These are phyloP conservation scores for Heterobasidion occidentale DNA, from an alignment of 1,284 basidiomycete genomes.

Conservation along the genomic window DNA sequence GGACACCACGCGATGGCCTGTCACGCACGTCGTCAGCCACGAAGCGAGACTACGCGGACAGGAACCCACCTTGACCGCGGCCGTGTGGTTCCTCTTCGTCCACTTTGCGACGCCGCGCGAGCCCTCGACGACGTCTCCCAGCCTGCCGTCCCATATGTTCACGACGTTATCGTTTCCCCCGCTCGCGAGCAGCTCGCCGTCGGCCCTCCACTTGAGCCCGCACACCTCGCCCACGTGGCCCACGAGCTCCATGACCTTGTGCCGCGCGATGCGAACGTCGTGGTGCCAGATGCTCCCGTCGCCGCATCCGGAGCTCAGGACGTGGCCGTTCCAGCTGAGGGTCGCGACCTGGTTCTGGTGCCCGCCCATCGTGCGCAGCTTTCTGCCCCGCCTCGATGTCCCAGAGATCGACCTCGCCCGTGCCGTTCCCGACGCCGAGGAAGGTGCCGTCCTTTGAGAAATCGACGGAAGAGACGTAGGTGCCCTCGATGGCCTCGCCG, in stretches of 20 bases:
- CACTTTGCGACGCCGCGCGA: conserved; percentile 70
- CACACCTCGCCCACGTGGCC: conserved; percentile 91
- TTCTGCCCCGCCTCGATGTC: conserved; percentile 77
- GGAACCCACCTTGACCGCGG: conserved; percentile 77
- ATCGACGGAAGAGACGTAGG: conserved; percentile 72
- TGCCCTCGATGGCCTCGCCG: conserved; percentile 67
- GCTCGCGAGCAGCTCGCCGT: conserved; percentile 85
- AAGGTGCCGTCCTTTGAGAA: conserved; percentile 87
- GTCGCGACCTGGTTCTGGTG: conserved; percentile 78
- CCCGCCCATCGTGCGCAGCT: conserved; percentile 83
- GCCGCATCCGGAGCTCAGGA: conserved; percentile 82
- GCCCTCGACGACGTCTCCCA: conserved; percentile 56
- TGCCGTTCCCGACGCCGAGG: conserved; percentile 81
- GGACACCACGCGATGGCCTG: conserved; percentile 96
- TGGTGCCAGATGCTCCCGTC: conserved; percentile 94
- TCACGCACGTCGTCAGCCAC: background rate
- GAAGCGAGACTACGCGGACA: background rate
- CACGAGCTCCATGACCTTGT: conserved; percentile 84
- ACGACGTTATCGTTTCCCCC: conserved; percentile 97
- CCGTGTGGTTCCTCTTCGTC: conserved; percentile 92
- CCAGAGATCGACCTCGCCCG: conserved; percentile 93
- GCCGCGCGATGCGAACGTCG: conserved; percentile 80
- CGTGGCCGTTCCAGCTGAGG: conserved; percentile 81
- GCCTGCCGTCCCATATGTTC: conserved; percentile 89
- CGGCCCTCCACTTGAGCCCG: conserved; percentile 74